Conservation (phyloP, 2,329 filamentous ascomycete species). For the Coleophoma crateriformis region DNA sequence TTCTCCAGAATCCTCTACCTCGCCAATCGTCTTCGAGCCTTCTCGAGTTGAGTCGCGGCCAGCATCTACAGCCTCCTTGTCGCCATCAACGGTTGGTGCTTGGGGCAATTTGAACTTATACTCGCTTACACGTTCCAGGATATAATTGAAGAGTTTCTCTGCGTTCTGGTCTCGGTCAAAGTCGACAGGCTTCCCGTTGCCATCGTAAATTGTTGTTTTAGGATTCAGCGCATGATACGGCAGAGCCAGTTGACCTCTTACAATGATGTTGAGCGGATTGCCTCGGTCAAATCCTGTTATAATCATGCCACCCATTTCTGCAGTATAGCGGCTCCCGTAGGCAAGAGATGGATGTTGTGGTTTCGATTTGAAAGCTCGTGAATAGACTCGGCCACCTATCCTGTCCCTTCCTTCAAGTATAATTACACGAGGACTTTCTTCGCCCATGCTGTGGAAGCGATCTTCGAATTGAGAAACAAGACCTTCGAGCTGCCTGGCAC, state of each 20-base stretch:
- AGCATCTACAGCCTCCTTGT: constrained; percentile 74
- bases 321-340: constrained; percentile 65
- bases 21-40: constrained; percentile 64
- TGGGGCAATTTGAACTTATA: constrained; percentile 76
- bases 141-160: constrained; percentile 91
- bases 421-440: constrained; percentile 68
- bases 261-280: constrained; percentile 86
- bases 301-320: constrained; percentile 97
- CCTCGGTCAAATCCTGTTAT: constrained; percentile 95
- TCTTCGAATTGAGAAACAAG: constrained; percentile 76
- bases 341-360: constrained; percentile 48
- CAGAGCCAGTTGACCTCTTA: constrained; percentile 84
- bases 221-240: constrained; percentile 76
- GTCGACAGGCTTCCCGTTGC: constrained; percentile 72
- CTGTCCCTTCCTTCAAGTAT: constrained; percentile 82
- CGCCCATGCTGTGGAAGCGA: constrained; percentile 56
- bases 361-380: constrained; percentile 59
- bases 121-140: constrained; percentile 83
- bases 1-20: constrained; percentile 65
- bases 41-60: constrained; percentile 73
- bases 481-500: constrained; percentile 85
- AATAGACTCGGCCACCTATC: constrained; percentile 91
- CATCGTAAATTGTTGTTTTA: constrained; percentile 87
- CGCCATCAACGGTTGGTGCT: constrained; percentile 71
- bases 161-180: constrained; percentile 73